phyloP scores from a whole-genome alignment of 352 stramenopile genomes.

The Phytophthora quininea region DNA sequence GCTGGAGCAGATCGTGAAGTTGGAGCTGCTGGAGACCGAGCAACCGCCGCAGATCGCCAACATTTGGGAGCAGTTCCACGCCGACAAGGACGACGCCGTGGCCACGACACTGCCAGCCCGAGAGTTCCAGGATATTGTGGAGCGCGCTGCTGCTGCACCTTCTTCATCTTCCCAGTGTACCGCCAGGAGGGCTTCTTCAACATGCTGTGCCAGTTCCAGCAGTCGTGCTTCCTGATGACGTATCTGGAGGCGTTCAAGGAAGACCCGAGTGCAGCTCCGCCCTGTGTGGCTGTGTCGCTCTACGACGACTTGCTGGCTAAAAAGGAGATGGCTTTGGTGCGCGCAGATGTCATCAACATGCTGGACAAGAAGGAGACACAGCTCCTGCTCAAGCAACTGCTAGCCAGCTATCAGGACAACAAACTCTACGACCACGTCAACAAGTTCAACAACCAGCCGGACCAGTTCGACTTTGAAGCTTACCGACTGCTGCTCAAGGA shows the following conservation, averaged over 20 bases:
- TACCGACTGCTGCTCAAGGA: slow-evolving; percentile 63
- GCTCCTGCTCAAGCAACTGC: slow-evolving; percentile 63
- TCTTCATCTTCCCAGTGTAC: slow-evolving; percentile 86
- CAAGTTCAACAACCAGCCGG: slow-evolving; percentile 86
- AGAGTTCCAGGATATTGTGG: slow-evolving; percentile 51
- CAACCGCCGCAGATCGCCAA: slow-evolving; percentile 53
- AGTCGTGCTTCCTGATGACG: slow-evolving; percentile 88
- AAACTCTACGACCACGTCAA: slow-evolving; percentile 74
- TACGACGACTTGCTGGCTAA: slow-evolving; percentile 74
- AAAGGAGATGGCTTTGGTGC: slow-evolving; percentile 79
- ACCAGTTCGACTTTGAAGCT: slow-evolving; percentile 86
- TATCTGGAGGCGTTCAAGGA: slow-evolving; percentile 90
- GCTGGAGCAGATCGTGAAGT: slow-evolving; percentile 85
- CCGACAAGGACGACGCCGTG: slow-evolving; percentile 73
- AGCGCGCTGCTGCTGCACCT: slow-evolving; percentile 60
- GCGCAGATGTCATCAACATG: slow-evolving; percentile 87
- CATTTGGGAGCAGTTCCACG: slow-evolving; percentile 87
- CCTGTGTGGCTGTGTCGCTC: slow-evolving; percentile 82
- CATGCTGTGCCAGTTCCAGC: slow-evolving; percentile 90
- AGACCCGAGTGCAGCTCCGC: slow-evolving; percentile 74
- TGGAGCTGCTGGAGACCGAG: slow-evolving; percentile 82
- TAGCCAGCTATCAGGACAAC: slow-evolving; percentile 74
- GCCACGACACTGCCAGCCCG: slow-evolving; percentile 48
- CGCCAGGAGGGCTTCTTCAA: slow-evolving; percentile 88
- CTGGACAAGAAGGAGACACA: slow-evolving; percentile 85